Percentiles rank a stretch among this genome's conserved stretches.
phyloP scores from a whole-genome alignment of 805 yeast species.

The Saccharomycopsis fermentans region DNA sequence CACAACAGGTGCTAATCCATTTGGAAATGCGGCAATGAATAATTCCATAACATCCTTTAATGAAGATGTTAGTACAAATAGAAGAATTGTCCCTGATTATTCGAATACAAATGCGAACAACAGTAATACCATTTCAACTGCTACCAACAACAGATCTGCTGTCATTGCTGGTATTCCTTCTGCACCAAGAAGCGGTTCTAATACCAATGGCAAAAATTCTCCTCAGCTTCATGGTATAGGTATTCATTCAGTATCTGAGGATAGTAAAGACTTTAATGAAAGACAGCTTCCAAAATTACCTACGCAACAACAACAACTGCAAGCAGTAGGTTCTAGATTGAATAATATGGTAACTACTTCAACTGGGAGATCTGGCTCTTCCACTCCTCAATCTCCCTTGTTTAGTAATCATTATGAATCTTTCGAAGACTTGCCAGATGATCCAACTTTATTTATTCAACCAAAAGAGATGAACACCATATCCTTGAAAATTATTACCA shows the following conservation, averaged over 20 bases:
- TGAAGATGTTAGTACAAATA: not conserved
- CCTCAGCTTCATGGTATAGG: conserved; percentile 1
- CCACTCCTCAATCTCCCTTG: conserved; percentile 8
- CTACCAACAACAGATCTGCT: not conserved
- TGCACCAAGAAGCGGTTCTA: not conserved
- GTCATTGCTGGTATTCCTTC: not conserved
- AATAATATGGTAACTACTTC: not conserved
- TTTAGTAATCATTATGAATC: conserved; percentile 1
- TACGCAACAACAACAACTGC: not conserved
- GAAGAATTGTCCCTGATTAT: not conserved
- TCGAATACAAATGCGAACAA: not conserved
- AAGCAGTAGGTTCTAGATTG: not conserved
- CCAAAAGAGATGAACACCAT: conserved; percentile 49
- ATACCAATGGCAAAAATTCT: not conserved
- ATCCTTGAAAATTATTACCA: conserved; percentile 38
- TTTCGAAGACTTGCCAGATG: conserved; percentile 24
- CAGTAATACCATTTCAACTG: not conserved
- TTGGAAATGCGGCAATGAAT: not conserved
- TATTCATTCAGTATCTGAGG: not conserved
- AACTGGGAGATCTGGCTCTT: conserved; percentile 5
- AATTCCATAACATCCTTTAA: not conserved
- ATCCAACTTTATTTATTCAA: conserved; percentile 42
- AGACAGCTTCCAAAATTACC: not conserved
- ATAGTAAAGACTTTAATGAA: not conserved
- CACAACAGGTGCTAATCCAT: conserved; percentile 6